Percentiles rank a stretch among this genome's conserved stretches.
phyloP scores from a whole-genome alignment of 129 eudicot species.

The Flaveria sonorensis region DNA sequence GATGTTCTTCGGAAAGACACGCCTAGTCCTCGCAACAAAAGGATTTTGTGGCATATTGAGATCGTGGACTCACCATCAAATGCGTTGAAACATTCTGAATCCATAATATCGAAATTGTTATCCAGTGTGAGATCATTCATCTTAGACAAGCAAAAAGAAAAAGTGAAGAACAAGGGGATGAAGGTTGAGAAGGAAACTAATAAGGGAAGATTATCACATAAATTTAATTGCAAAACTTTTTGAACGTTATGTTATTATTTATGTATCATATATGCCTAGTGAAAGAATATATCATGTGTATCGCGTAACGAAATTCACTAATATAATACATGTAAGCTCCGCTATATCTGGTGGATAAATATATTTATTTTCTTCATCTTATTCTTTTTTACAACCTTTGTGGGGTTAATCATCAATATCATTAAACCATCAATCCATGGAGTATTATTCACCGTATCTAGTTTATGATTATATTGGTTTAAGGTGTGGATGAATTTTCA shows the following conservation, averaged over 20 bases:
- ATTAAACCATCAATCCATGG: too few species aligned
- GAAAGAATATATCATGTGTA: background rate
- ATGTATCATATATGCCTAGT: background rate
- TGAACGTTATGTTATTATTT: slow-evolving; percentile 1
- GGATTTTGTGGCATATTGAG: slow-evolving; percentile 44
- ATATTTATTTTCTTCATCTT: too few species aligned
- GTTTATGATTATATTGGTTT: too few species aligned
- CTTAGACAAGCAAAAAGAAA: slow-evolving; percentile 29
- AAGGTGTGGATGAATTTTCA: too few species aligned
- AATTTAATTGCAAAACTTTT: slow-evolving; percentile 25
- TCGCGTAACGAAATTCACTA: background rate
- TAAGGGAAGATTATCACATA: slow-evolving; percentile 35
- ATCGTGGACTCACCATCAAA: slow-evolving; percentile 35
- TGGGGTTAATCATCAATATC: too few species aligned
- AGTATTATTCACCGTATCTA: too few species aligned
- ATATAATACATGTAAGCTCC: background rate
- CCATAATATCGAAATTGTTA: slow-evolving; percentile 26
- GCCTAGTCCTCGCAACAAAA: slow-evolving; percentile 20
- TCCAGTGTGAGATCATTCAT: slow-evolving; percentile 28
- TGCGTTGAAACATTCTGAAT: slow-evolving; percentile 27
- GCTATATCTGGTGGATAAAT: background rate
- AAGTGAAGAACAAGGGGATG: slow-evolving; percentile 18
- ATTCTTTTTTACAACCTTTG: too few species aligned
- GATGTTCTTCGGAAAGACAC: slow-evolving; percentile 32
- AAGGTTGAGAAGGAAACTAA: slow-evolving; percentile 39